Base-by-base conservation (phyloP, 306 rosid species). In the Vicia faba region DNA sequence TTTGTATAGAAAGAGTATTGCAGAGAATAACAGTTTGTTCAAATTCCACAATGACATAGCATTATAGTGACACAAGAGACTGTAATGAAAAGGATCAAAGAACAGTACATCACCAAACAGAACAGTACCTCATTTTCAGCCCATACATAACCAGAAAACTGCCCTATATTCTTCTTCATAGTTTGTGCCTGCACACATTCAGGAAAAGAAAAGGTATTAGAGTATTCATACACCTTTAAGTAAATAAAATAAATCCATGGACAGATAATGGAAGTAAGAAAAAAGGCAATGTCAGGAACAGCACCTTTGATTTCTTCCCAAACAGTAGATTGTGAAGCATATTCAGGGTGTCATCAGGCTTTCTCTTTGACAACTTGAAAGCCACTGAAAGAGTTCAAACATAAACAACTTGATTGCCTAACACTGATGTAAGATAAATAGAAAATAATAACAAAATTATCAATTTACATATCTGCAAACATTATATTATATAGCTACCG, bases 351-450 rank as follows among this genome's bases (percentile, higher is more conserved):
- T 95, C 97, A 77, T 95, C 97, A 23, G 88, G 75, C 80, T 91
- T 91, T 82, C 99, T 85, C 95, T 95, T 95, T 0, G 95, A 86
- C 78, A 95, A 71, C 83, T 91, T 95, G 89, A 84, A 95, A 59
- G 96, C 89, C 85, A 95, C 99, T 95, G 87, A 77, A 88, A 80
- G 64, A 86, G 56, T 75, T 84, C 29, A 60, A 48, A 72, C 62
- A 63, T 10, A 66, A 74, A 73, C 70, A 40, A 62, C 53, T 61
- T 69, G 62, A 61, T 66, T 45, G 44, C 25, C 49, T 11, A 64
- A 71, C 50, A 63, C 67, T 67, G 18, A 60, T 26, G 58, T 48
- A 82, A 8, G 36, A 54, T 61, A 68, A 68, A 58, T 19, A 38
- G 16, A 69, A 18, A 63, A 12, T 31, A 54, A 25, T 43, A 61